phyloP scores from a whole-genome alignment of 2,329 filamentous ascomycete species.

The Graphiopsis chlorocephala region DNA sequence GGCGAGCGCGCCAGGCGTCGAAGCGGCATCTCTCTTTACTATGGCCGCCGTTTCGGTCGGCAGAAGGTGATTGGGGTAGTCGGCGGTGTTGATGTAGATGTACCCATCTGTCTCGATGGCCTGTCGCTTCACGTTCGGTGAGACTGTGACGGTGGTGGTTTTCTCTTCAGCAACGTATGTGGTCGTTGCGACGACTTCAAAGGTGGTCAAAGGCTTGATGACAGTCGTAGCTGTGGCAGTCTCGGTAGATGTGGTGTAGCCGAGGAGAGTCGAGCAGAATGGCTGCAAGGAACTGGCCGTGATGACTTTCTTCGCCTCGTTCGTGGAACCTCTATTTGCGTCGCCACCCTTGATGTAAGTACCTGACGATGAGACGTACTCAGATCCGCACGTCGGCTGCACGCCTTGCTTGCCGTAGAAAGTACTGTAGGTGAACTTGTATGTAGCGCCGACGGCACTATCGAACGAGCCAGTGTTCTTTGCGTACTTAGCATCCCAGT shows the following conservation, averaged over 20 bases:
- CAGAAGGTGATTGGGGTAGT: background rate
- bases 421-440: background rate
- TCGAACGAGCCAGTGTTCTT: background rate
- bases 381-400: background rate
- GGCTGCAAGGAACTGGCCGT: too few relatives aligned
- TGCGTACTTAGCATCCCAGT: background rate
- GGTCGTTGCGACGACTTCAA: background rate
- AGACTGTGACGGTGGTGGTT: background rate
- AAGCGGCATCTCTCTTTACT: background rate
- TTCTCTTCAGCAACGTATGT: background rate
- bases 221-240: too few relatives aligned
- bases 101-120: background rate
- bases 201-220: background rate
- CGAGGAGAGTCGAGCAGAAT: too few relatives aligned
- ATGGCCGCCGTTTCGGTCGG: background rate
- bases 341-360: slow-evolving; percentile 5
- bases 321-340: too few relatives aligned
- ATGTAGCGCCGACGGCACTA: background rate
- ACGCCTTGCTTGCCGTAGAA: slow-evolving; percentile 1
- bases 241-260: too few relatives aligned
- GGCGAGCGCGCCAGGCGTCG: background rate
- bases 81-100: background rate
- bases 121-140: background rate
- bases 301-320: too few relatives aligned
- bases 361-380: background rate